A percentile compares a stretch with the other conserved stretches of the same genome.
These are phyloP conservation scores for Colletotrichum agaves DNA, from an alignment of 2,329 filamentous ascomycete genomes.

Conservation along the genomic window DNA sequence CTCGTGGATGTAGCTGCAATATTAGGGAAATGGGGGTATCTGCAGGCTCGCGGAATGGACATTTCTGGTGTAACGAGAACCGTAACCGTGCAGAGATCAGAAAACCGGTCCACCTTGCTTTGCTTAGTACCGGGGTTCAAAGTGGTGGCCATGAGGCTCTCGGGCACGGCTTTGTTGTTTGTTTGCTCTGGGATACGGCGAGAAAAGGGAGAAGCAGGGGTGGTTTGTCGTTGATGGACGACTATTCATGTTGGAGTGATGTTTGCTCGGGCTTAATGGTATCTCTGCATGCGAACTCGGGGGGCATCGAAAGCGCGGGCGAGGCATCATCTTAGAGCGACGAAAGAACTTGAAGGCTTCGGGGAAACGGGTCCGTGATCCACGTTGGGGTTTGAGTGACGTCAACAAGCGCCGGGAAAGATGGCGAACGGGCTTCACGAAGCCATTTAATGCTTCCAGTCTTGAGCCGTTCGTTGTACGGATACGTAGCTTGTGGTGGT, in stretches of 20 bases:
- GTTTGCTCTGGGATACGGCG: neutral
- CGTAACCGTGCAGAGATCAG: constrained; percentile 21
- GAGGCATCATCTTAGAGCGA: too few relatives aligned
- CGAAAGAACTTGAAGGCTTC: too few relatives aligned
- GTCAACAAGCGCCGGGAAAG: too few relatives aligned
- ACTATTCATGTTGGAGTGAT: neutral
- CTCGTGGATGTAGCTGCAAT: neutral
- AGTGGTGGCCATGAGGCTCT: neutral
- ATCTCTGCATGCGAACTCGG: too few relatives aligned
- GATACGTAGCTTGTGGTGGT: neutral
- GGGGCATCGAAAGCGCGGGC: too few relatives aligned
- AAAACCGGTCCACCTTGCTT: constrained; percentile 16
- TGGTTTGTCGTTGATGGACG: neutral
- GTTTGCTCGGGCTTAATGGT: neutral
- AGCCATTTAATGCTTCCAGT: too few relatives aligned
- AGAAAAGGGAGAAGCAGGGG: neutral
- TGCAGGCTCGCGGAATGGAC: constrained; percentile 19
- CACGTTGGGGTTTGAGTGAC: too few relatives aligned
- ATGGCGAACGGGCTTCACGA: too few relatives aligned
- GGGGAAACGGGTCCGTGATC: too few relatives aligned
- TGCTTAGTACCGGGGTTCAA: neutral
- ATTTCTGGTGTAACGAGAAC: constrained; percentile 13
- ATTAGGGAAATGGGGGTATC: constrained; percentile 14
- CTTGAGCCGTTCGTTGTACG: too few relatives aligned
- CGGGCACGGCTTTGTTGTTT: constrained; percentile 4